Evolutionary conservation across 2,329 filamentous ascomycete genomes (phyloP).

Genomic region (Stromatinia cepivora): DNA sequence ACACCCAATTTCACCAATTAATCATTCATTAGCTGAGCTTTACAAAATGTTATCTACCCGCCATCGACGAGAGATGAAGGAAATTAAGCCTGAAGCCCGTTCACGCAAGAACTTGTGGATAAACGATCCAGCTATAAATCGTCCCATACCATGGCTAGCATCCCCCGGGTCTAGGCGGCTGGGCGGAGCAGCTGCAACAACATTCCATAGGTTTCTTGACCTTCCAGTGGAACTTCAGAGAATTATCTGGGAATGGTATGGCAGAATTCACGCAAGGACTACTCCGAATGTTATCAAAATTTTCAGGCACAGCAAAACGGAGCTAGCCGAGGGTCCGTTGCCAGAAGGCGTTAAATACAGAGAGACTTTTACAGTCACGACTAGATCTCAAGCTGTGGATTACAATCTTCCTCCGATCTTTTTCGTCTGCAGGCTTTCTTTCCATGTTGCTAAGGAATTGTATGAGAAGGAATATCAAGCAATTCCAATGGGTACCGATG

Average conservation of each 20-base stretch:
- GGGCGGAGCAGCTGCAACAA: neutral
- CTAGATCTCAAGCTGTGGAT: neutral
- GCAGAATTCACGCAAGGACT: neutral
- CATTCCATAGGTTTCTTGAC: neutral
- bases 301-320: neutral
- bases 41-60: fast-evolving
- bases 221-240: neutral
- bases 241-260: constrained; percentile 6
- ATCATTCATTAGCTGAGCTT: fast-evolving
- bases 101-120: too few relatives aligned
- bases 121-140: too few relatives aligned
- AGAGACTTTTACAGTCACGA: neutral
- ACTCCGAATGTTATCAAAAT: neutral
- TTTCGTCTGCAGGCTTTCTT: neutral
- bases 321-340: neutral
- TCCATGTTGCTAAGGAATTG: neutral
- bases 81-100: too few relatives aligned
- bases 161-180: too few relatives aligned
- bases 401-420: neutral
- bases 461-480: neutral
- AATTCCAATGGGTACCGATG: neutral
- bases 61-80: too few relatives aligned
- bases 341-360: neutral
- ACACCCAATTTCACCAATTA: neutral
- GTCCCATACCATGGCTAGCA: too few relatives aligned